phyloP scores from a whole-genome alignment of 2,329 filamentous ascomycete genomes.

The Teratosphaeria destructans region DNA sequence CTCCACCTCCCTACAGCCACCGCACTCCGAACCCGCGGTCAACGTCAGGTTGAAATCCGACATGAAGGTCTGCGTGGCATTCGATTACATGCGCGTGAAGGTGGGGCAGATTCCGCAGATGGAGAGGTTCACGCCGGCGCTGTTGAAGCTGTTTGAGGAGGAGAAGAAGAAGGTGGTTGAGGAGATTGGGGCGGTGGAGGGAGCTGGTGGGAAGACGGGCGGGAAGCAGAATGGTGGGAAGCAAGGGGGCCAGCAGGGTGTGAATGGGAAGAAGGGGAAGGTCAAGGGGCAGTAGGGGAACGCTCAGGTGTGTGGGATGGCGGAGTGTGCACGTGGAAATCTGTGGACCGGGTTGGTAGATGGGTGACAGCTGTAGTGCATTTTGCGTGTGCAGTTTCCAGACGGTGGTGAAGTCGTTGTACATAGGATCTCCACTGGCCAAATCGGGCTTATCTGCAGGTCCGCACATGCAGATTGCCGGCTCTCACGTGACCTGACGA shows the following conservation, averaged over 20 bases:
- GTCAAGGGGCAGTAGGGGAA: slow-evolving; percentile 2
- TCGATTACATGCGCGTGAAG: slow-evolving; percentile 68
- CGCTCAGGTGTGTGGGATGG: neutral
- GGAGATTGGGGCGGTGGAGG: neutral
- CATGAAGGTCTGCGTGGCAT: slow-evolving; percentile 60
- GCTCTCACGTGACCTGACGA: neutral
- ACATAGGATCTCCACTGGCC: neutral
- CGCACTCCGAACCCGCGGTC: slow-evolving; percentile 6
- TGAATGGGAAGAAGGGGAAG: neutral
- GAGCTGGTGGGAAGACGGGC: neutral
- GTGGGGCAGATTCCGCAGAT: slow-evolving; percentile 60
- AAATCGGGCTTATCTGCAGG: neutral
- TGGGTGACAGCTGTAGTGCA: no score
- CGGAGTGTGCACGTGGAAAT: neutral
- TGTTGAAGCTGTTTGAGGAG: slow-evolving; percentile 47
- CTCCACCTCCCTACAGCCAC: slow-evolving; percentile 3
- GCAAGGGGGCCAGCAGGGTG: neutral
- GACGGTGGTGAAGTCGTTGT: no score
- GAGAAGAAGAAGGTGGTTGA: slow-evolving; percentile 10
- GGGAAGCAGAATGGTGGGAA: neutral
- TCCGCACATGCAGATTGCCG: neutral
- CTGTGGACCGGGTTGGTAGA: no score
- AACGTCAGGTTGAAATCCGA: slow-evolving; percentile 35
- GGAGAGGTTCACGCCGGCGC: slow-evolving; percentile 50
- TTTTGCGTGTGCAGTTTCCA: no score